Evolutionary conservation across 2,329 filamentous ascomycete genomes (phyloP).

Genomic region (Gnomoniopsis sp.): DNA sequence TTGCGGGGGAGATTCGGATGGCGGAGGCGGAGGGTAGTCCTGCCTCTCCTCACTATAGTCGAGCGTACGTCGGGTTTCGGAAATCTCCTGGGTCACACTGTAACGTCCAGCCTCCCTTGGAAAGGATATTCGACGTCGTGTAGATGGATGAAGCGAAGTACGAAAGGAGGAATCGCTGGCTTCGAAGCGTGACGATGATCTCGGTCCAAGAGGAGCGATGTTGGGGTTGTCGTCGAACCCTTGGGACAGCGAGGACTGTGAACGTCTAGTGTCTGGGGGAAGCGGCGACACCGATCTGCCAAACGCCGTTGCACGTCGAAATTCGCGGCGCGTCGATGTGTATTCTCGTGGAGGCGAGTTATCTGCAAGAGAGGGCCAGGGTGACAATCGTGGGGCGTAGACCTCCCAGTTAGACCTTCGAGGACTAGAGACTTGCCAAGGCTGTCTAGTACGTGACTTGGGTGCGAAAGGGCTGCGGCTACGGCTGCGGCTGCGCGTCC

Average conservation of each 20-base stretch:
- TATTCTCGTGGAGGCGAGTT: constrained; percentile 20
- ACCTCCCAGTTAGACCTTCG: constrained; percentile 11
- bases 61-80: constrained; percentile 20
- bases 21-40: constrained; percentile 8
- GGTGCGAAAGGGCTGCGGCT: constrained; percentile 25
- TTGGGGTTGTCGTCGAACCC: constrained; percentile 19
- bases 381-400: constrained; percentile 5
- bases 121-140: constrained; percentile 8
- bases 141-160: constrained; percentile 20
- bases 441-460: constrained; percentile 18
- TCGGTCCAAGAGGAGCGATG: constrained; percentile 17
- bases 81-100: constrained; percentile 23
- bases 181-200: constrained; percentile 21
- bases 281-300: constrained; percentile 21
- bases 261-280: constrained; percentile 23
- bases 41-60: constrained; percentile 7
- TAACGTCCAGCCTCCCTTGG: constrained; percentile 17
- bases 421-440: constrained; percentile 15
- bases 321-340: constrained; percentile 25
- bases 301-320: constrained; percentile 21
- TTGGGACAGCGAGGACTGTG: constrained; percentile 23
- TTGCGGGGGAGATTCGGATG: constrained; percentile 9
- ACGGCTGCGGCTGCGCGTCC: constrained; percentile 8
- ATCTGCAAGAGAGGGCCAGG: constrained; percentile 13
- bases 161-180: constrained; percentile 22